A percentile compares a stretch with the other conserved stretches of the same genome.
phyloP scores from a whole-genome alignment of 2,329 filamentous ascomycete genomes.

The Pseudogymnoascus sp. region DNA sequence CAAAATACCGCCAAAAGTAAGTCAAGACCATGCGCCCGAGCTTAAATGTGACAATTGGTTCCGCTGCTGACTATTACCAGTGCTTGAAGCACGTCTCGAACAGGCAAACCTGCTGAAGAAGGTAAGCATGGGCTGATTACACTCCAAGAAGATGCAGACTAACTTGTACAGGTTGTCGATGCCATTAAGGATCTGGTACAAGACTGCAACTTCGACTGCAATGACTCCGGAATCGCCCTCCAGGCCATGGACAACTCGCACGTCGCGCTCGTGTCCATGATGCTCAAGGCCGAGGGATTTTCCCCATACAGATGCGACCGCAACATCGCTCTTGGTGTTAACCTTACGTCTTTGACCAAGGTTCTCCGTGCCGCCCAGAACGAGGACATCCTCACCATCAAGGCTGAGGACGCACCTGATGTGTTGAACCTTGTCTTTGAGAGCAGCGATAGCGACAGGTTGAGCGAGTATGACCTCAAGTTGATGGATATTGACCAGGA shows the following conservation, averaged over 20 bases:
- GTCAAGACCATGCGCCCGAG: background rate
- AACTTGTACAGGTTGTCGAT: slow-evolving; percentile 69
- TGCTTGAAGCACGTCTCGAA: slow-evolving; percentile 97
- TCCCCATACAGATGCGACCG: slow-evolving; percentile 95
- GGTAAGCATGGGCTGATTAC: slow-evolving; percentile 42
- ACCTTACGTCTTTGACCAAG: slow-evolving; percentile 93
- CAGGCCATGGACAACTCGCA: slow-evolving; percentile 99
- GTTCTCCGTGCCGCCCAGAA: slow-evolving; percentile 90
- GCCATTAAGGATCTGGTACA: slow-evolving; percentile 99
- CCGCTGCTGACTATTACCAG: slow-evolving; percentile 16
- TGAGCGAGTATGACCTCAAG: slow-evolving; percentile 99
- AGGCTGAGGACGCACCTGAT: slow-evolving; percentile 94
- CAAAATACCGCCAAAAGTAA: slow-evolving; percentile 1
- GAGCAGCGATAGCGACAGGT: slow-evolving; percentile 75
- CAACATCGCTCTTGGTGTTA: slow-evolving; percentile 96
- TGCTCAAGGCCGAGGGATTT: slow-evolving; percentile 93
- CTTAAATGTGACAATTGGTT: background rate
- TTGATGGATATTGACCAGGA: slow-evolving; percentile 99
- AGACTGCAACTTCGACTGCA: slow-evolving; percentile 99
- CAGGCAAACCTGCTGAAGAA: slow-evolving; percentile 94
- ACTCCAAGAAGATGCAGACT: slow-evolving; percentile 15
- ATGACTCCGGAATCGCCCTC: slow-evolving; percentile 95
- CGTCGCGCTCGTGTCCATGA: slow-evolving; percentile 97
- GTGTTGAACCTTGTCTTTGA: slow-evolving; percentile 94
- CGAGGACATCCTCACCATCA: slow-evolving; percentile 90